Evolutionary conservation across 331 rosid species (phyloP).

Genomic region (Pyracantha coccinea): DNA sequence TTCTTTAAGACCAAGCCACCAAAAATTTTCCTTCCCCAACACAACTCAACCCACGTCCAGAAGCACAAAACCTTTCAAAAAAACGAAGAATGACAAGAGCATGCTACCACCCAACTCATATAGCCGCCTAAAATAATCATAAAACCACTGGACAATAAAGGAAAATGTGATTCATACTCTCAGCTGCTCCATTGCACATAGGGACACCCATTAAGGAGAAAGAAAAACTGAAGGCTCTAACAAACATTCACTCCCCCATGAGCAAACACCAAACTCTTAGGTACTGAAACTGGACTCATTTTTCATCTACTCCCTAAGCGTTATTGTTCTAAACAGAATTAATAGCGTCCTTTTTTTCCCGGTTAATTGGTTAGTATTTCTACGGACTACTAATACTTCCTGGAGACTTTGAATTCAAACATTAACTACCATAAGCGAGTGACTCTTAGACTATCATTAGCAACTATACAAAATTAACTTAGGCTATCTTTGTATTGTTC

Average conservation of each 20-base stretch:
- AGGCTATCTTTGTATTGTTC: neutral
- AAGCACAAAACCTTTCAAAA: neutral
- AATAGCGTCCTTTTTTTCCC: neutral
- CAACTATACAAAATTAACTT: neutral
- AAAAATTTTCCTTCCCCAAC: neutral
- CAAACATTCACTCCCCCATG: neutral
- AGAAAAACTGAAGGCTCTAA: neutral
- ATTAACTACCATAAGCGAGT: neutral
- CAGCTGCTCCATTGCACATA: neutral
- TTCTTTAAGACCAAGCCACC: neutral
- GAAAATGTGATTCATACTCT: neutral
- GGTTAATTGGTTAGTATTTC: neutral
- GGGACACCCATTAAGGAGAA: neutral
- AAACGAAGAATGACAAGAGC: neutral
- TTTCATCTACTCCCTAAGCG: neutral
- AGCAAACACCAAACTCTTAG: neutral
- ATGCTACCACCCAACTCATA: neutral
- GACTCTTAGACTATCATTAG: neutral
- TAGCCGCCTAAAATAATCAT: neutral
- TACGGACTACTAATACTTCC: neutral
- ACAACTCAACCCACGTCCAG: neutral
- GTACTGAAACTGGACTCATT: neutral
- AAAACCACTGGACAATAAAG: neutral
- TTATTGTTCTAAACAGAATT: neutral
- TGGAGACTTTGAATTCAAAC: neutral